Evolutionary conservation across 495 filamentous ascomycete genomes (phyloP).

Genomic region (Physcia stellaris): DNA sequence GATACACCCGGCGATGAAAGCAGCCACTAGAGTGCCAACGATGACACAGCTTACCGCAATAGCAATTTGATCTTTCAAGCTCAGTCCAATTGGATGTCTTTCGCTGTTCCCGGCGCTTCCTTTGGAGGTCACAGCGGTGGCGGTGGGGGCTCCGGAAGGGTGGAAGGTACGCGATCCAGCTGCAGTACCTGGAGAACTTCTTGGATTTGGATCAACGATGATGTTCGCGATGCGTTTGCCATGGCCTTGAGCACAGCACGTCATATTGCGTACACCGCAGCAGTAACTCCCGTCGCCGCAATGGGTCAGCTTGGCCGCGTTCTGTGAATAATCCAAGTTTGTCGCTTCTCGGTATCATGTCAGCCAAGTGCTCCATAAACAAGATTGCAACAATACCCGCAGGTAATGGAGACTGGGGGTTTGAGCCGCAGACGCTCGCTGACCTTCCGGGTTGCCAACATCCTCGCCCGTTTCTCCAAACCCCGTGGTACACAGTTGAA

Average conservation of each 20-base stretch:
- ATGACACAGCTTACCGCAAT: too few relatives aligned
- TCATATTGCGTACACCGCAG: not conserved
- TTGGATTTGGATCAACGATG: not conserved
- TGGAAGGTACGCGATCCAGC: too few relatives aligned
- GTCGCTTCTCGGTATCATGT: not conserved
- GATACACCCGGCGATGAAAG: too few relatives aligned
- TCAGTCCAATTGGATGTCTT: too few relatives aligned
- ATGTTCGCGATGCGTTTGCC: not conserved
- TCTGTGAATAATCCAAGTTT: not conserved
- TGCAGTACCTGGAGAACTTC: too few relatives aligned
- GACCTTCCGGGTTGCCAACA: not conserved
- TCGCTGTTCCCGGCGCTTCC: too few relatives aligned
- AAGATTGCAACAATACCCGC: too few relatives aligned
- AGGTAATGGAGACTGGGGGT: too few relatives aligned
- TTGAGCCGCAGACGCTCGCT: not conserved
- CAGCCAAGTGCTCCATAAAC: not conserved
- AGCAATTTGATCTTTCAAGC: too few relatives aligned
- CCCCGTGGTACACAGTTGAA: conserved; percentile 1
- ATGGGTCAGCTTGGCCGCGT: not conserved
- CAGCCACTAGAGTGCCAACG: too few relatives aligned
- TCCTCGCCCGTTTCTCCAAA: not conserved
- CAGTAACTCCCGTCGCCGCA: not conserved
- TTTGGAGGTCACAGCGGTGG: too few relatives aligned
- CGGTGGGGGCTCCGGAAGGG: too few relatives aligned
- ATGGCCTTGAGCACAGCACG: not conserved